phyloP scores from a whole-genome alignment of 352 stramenopile species.

The Globisporangium ultimum region DNA sequence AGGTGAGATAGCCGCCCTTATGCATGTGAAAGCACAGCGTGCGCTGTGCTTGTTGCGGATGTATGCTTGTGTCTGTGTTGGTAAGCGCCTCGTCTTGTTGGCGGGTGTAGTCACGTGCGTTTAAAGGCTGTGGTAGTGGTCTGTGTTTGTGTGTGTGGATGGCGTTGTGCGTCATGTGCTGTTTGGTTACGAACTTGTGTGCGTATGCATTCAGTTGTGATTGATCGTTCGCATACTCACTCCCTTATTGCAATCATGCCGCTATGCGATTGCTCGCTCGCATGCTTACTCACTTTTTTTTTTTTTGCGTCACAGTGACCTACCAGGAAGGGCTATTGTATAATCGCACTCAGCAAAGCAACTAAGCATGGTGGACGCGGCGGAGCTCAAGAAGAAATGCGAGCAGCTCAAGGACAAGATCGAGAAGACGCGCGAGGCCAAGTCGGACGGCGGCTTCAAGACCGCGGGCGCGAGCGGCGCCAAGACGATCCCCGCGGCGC shows the following conservation, averaged over 20 bases:
- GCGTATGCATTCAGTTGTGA: background rate
- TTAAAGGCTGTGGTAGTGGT: too few relatives aligned
- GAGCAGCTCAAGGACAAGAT: constrained; percentile 87
- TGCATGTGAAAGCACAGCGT: too few relatives aligned
- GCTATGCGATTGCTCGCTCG: background rate
- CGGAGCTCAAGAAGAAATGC: constrained; percentile 86
- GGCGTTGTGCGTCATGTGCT: too few relatives aligned
- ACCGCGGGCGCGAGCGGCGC: constrained; percentile 49
- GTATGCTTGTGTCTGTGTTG: too few relatives aligned
- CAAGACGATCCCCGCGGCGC: constrained; percentile 78
- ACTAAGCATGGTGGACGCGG: constrained; percentile 57
- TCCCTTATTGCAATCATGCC: background rate
- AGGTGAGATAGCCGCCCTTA: too few relatives aligned
- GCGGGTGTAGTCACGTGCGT: too few relatives aligned
- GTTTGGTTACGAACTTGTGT: too few relatives aligned
- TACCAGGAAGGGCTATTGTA: too few relatives aligned
- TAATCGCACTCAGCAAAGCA: background rate
- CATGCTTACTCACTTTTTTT: background rate
- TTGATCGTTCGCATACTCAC: background rate
- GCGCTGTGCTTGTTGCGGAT: too few relatives aligned
- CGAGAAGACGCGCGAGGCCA: constrained; percentile 75
- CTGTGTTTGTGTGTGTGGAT: too few relatives aligned
- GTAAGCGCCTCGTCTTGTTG: too few relatives aligned
- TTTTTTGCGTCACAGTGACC: background rate
- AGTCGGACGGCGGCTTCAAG: constrained; percentile 79